A percentile compares a stretch with the other conserved stretches of the same genome.
Conservation (phyloP, 306 rosid species). For the Quercus agrifolia region DNA sequence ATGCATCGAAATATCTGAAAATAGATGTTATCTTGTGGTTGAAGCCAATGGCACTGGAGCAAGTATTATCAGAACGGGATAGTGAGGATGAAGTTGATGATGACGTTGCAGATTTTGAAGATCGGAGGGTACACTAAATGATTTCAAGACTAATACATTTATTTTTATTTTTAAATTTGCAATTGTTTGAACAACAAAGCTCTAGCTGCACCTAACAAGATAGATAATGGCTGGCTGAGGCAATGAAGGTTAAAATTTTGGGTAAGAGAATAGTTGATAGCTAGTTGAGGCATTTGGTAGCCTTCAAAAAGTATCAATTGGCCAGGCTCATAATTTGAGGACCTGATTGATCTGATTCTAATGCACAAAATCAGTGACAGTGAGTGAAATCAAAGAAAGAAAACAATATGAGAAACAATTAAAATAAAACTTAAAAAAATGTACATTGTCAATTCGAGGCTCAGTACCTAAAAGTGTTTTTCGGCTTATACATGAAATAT, state of each 20-base stretch:
- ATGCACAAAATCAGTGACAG: not conserved
- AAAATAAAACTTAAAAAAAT: not conserved
- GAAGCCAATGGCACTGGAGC: slow-evolving; percentile 74
- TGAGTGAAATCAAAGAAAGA: not conserved
- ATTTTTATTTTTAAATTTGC: not conserved
- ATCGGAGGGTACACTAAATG: slow-evolving; percentile 51
- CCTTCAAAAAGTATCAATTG: not conserved
- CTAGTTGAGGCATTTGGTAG: slow-evolving; percentile 2
- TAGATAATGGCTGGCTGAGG: not conserved
- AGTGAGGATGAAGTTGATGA: slow-evolving; percentile 92
- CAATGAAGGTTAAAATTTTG: slow-evolving; percentile 9
- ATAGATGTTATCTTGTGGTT: slow-evolving; percentile 20
- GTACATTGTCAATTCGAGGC: not conserved
- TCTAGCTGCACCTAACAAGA: not conserved
- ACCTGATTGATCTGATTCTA: not conserved
- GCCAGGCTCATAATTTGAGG: not conserved
- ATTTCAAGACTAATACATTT: not conserved
- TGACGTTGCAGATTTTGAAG: slow-evolving; percentile 65
- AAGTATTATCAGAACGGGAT: slow-evolving; percentile 60
- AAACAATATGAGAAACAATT: not conserved
- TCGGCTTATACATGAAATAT: not conserved
- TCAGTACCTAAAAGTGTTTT: not conserved
- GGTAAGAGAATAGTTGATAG: not conserved
- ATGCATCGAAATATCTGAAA: not conserved
- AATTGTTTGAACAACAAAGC: slow-evolving; percentile 7